Conservation (phyloP, 2,329 filamentous ascomycete genomes). For the Pleoardoris graminearum region DNA sequence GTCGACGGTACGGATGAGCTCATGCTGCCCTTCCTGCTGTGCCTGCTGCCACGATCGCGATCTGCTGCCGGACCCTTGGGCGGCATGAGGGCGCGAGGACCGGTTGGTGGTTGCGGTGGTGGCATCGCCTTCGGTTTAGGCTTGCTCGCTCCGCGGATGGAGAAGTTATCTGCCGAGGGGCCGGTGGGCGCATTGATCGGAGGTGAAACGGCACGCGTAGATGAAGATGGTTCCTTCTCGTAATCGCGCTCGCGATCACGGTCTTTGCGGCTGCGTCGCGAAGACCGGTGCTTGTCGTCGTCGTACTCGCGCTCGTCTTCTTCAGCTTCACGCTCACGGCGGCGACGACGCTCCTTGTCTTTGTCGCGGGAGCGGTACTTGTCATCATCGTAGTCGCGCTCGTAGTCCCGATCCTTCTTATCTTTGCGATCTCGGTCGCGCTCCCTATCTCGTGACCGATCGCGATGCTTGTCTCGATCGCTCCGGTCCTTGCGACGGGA, state of each 20-base stretch:
- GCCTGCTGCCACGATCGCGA: constrained; percentile 26
- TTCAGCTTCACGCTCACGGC: constrained; percentile 52
- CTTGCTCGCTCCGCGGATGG: constrained; percentile 49
- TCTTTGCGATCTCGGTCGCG: constrained; percentile 48
- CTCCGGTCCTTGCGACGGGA: constrained; percentile 44
- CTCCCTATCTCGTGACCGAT: constrained; percentile 36
- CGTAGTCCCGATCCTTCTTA: constrained; percentile 56
- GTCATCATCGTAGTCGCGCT: constrained; percentile 48
- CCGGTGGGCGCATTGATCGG: constrained; percentile 42
- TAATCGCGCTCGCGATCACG: constrained; percentile 42
- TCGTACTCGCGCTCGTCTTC: constrained; percentile 43
- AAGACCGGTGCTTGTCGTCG: constrained; percentile 48
- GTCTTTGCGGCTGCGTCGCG: constrained; percentile 49
- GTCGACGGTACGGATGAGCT: constrained; percentile 8
- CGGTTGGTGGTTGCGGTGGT: constrained; percentile 44
- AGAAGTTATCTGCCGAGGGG: constrained; percentile 52
- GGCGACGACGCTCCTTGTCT: constrained; percentile 52
- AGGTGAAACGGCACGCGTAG: constrained; percentile 30
- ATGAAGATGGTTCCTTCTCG: constrained; percentile 21
- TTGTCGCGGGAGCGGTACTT: constrained; percentile 45
- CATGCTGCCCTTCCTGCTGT: constrained; percentile 13
- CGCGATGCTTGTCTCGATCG: constrained; percentile 38
- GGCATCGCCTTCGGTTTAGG: constrained; percentile 29
- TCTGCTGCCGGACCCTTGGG: constrained; percentile 46
- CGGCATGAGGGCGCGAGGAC: constrained; percentile 40